Percentiles rank a stretch among this genome's conserved stretches.
Evolutionary conservation across 495 filamentous ascomycete species (phyloP).

Genomic region (Hypomontagnella submonticulosa): DNA sequence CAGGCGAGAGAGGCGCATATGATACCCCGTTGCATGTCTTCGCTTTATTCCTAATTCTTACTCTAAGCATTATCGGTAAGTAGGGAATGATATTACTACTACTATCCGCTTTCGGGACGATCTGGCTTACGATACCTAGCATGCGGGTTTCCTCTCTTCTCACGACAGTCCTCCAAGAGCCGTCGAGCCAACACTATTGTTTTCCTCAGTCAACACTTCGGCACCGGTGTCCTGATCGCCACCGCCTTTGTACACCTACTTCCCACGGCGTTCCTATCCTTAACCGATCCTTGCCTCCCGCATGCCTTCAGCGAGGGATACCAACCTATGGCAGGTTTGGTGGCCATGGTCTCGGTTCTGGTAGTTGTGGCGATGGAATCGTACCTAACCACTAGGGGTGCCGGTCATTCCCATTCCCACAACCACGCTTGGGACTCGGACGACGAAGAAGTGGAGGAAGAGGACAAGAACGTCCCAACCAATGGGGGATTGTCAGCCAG

Average conservation of each 20-base stretch:
- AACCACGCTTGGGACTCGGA: constrained; percentile 53
- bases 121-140: constrained; percentile 50
- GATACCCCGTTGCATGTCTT: constrained; percentile 77
- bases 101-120: constrained; percentile 5
- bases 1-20: constrained; percentile 67
- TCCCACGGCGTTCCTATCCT: constrained; percentile 82
- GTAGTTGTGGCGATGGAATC: constrained; percentile 81
- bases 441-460: constrained; percentile 49
- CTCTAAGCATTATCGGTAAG: constrained; percentile 77
- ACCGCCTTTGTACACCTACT: constrained; percentile 91
- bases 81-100: constrained; percentile 23
- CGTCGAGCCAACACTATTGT: constrained; percentile 62
- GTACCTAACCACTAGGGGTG: constrained; percentile 70
- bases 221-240: constrained; percentile 85
- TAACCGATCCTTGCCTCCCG: constrained; percentile 84
- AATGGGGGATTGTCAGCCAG: constrained; percentile 41
- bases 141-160: constrained; percentile 69
- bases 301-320: constrained; percentile 77
- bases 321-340: constrained; percentile 77
- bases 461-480: constrained; percentile 29
- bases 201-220: constrained; percentile 84
- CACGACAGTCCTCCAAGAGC: constrained; percentile 59
- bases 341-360: constrained; percentile 82
- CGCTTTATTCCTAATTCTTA: constrained; percentile 80
- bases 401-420: constrained; percentile 63